Base-by-base conservation (phyloP, 495 filamentous ascomycete species). In the Trichoderma virens region DNA sequence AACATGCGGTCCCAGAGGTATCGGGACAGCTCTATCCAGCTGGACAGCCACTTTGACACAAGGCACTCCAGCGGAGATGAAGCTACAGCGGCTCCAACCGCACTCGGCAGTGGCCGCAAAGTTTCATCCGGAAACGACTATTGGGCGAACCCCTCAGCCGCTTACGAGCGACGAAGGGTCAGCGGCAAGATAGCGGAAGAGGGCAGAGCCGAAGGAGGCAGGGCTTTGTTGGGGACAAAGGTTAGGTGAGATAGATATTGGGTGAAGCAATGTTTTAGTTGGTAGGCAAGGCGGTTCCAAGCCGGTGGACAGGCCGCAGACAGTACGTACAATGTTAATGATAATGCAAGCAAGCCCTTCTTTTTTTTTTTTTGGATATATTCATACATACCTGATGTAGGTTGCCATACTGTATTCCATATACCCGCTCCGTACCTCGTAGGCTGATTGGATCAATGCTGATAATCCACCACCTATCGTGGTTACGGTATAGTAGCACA, bases 101-200 rank as follows among this genome's bases (percentile, higher is more conserved):
- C 81, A 65, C 62, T 79, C 62, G 72, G 78, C 43, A 66, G 66
- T 1, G 65, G 63, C 16, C 72, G 79, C 35, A 80, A 79, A 74
- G 78, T 78, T 35, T 82, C 80, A 70, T 78, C 76, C 71, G 85
- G 75, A 68, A 87, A 76, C 72, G 88, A 88, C 69, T 88, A 85
- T 65, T 38, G 38, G 27, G 25, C 25, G 34, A 82, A 85, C 28
- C 73, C 2, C 6, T 41, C 54, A 28, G 27, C 34, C 14, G 35
- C 35, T 2, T 45, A 65, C 23, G 76, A 67, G 62, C 75, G 74
- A 60, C 79, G 92, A 61, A 86, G 91, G 68, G 91, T 93, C 11
- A 94, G 90, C 69, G 92, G 91, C 3, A 91, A 91, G 74, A 76
- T 90, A 59, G 92, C 87, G 1, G 92, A 97, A 75, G 92, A 97